phyloP scores from a whole-genome alignment of 208 protist species.

The Blechomonas ayalai region DNA sequence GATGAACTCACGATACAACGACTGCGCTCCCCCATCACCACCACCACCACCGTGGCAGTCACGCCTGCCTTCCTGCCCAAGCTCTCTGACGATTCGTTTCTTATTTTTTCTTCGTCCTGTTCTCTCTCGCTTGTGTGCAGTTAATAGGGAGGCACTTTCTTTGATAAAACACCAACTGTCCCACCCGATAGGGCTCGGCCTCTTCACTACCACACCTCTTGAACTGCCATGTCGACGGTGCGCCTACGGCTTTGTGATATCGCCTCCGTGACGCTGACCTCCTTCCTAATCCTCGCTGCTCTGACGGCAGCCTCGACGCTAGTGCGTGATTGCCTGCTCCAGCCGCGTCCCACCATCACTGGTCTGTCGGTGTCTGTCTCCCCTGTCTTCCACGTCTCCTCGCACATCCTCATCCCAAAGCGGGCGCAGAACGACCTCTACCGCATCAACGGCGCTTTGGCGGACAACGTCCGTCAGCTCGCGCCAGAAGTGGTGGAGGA shows the following conservation, averaged over 20 bases:
- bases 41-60: too few species aligned
- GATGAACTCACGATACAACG: too few species aligned
- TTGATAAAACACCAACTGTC: too few species aligned
- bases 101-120: too few species aligned
- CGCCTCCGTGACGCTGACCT: conserved; percentile 15
- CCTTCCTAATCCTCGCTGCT: conserved; percentile 17
- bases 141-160: too few species aligned
- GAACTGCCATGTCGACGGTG: conserved; percentile 27
- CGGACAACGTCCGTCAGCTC: conserved; percentile 1
- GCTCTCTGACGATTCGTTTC: too few species aligned
- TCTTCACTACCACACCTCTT: not conserved
- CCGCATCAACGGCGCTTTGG: not conserved
- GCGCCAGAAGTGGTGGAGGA: conserved; percentile 1
- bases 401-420: conserved; percentile 8
- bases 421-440: not conserved
- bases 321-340: conserved; percentile 11
- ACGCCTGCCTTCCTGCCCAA: too few species aligned
- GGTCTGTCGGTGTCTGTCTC: conserved; percentile 17
- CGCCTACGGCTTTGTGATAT: conserved; percentile 36
- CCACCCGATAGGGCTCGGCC: not conserved
- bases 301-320: conserved; percentile 31
- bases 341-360: conserved; percentile 14
- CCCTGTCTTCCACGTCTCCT: conserved; percentile 12
- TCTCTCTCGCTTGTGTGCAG: too few species aligned
- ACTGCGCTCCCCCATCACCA: too few species aligned